These are phyloP conservation scores for Sporothrix phasma DNA, from an alignment of 2,329 filamentous ascomycete genomes.

Conservation along the genomic window DNA sequence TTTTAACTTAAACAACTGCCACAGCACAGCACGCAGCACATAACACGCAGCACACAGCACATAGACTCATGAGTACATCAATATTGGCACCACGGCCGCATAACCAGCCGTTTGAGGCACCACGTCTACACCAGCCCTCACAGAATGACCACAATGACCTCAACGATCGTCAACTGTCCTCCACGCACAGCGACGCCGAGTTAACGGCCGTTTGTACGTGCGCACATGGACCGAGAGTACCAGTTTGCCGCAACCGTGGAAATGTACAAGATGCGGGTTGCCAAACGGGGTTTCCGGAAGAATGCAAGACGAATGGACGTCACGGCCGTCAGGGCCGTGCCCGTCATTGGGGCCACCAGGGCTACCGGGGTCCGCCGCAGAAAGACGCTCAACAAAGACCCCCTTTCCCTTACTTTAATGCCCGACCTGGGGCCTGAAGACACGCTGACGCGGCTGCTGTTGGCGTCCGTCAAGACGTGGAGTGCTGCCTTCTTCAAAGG, in stretches of 20 bases:
- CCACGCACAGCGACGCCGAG: conserved; percentile 17
- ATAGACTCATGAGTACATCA: not conserved
- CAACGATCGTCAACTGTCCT: not conserved
- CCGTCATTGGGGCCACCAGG: no score
- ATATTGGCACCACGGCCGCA: not conserved
- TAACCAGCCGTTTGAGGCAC: not conserved
- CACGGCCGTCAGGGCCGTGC: not conserved
- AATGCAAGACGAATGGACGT: not conserved
- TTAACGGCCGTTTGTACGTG: conserved; percentile 21
- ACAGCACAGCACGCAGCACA: no score
- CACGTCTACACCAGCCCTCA: not conserved
- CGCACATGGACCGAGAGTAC: conserved; percentile 18
- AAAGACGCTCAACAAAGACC: not conserved
- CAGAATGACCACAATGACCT: no score
- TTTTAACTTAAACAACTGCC: no score
- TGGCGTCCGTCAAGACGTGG: conserved; percentile 14
- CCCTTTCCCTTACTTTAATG: not conserved
- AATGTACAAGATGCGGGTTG: conserved; percentile 23
- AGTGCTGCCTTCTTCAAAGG: not conserved
- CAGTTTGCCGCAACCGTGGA: conserved; percentile 19
- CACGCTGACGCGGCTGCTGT: conserved; percentile 1
- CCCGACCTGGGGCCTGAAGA: not conserved
- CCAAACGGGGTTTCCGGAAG: conserved; percentile 21
- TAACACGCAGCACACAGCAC: not conserved
- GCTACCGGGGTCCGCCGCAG: no score